phyloP scores from a whole-genome alignment of 2,329 filamentous ascomycete species.

The Sporothrix brasiliensis region DNA sequence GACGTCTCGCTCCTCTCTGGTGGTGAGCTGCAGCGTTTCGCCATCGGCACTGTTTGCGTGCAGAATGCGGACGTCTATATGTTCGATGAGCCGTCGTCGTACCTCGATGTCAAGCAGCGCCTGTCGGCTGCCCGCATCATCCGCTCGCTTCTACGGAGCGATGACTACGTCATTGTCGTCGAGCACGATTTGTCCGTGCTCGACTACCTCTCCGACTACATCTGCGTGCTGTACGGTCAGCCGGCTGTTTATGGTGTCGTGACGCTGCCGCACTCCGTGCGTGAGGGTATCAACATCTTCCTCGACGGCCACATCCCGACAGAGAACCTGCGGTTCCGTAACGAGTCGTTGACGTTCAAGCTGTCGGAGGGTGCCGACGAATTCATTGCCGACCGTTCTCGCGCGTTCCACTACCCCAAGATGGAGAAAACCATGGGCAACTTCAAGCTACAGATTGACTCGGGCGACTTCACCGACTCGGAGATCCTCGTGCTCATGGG shows the following conservation, averaged over 20 bases:
- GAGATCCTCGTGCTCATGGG: slow-evolving; percentile 99
- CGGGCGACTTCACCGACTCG: slow-evolving; percentile 91
- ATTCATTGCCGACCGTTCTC: slow-evolving; percentile 78
- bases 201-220: slow-evolving; percentile 97
- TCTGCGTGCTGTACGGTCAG: slow-evolving; percentile 94
- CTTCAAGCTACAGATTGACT: slow-evolving; percentile 72
- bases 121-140: slow-evolving; percentile 89
- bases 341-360: slow-evolving; percentile 94
- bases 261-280: slow-evolving; percentile 90
- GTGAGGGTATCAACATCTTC: slow-evolving; percentile 99
- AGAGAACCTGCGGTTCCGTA: slow-evolving; percentile 96
- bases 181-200: slow-evolving; percentile 99
- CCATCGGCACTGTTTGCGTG: slow-evolving; percentile 92
- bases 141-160: slow-evolving; percentile 80
- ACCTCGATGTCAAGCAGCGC: slow-evolving; percentile 99
- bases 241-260: slow-evolving; percentile 98
- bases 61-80: slow-evolving; percentile 98
- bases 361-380: slow-evolving; percentile 89
- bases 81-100: slow-evolving; percentile 99
- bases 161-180: slow-evolving; percentile 97
- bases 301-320: slow-evolving; percentile 94
- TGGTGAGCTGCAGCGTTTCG: slow-evolving; percentile 97
- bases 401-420: slow-evolving; percentile 81
- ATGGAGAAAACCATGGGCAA: slow-evolving; percentile 93
- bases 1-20: slow-evolving; percentile 89